phyloP scores from a whole-genome alignment of 1,284 basidiomycete species.

The Uromyces viciae-fabae region DNA sequence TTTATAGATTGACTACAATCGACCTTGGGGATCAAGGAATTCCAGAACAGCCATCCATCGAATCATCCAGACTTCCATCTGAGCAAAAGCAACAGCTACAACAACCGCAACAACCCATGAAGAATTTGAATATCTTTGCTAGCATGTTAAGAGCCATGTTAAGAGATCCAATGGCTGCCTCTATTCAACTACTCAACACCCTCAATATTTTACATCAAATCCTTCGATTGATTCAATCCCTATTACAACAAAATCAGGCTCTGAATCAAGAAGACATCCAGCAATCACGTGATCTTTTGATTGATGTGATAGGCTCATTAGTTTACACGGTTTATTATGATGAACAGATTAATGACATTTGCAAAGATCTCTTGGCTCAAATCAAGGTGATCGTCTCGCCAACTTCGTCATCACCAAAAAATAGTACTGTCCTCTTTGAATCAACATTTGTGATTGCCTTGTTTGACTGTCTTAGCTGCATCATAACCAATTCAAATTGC shows the following conservation, averaged over 20 bases:
- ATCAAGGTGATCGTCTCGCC: background rate
- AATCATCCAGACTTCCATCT: background rate
- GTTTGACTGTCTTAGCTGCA: background rate
- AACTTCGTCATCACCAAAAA: background rate
- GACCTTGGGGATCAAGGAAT: background rate
- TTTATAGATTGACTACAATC: constrained; percentile 7
- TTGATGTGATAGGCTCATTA: background rate
- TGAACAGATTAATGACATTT: constrained; percentile 20
- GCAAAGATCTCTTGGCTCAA: constrained; percentile 3
- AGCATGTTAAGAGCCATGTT: constrained; percentile 10
- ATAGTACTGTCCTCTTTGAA: background rate
- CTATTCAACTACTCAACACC: constrained; percentile 22
- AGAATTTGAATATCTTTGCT: background rate
- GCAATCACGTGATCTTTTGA: background rate
- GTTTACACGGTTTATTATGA: constrained; percentile 12
- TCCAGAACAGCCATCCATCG: background rate
- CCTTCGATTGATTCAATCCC: constrained; percentile 5
- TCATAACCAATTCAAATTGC: background rate
- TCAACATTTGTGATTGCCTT: background rate
- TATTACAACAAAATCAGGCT: background rate
- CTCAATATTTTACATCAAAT: constrained; percentile 12
- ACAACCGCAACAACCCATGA: background rate
- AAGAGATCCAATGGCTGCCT: background rate
- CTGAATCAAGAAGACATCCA: background rate
- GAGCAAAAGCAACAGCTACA: background rate